Evolutionary conservation across 768 basidiomycete species (phyloP), one percentile per base, ranked within the genome.

Genomic region (Fibroporia radiculosa): DNA sequence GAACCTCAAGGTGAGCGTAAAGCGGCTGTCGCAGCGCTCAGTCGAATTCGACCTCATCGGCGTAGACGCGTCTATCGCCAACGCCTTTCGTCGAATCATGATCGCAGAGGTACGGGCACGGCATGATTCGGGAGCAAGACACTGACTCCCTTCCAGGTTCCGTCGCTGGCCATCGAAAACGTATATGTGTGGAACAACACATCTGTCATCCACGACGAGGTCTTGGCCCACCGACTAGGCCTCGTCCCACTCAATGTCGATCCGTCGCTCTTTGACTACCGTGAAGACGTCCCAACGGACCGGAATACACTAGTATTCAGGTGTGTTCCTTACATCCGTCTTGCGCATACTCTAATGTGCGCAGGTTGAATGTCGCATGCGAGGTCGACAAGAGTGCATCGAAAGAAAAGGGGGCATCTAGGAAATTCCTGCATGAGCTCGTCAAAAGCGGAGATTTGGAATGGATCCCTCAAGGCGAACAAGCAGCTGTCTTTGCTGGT

Each of bases 141-240:
- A n/a, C n/a, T n/a, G n/a, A n/a, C n/a, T n/a, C 42, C 2, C 28
- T 7, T 28, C 20, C 56, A 93, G 92, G 87, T 97, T 0, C 96
- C 95, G 0, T 86, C 90, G 1, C 70, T 98, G 22, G 87, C 85
- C 33, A 83, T 97, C 41, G 96, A 98, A 59, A 72, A 84, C 50
- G 89, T 89, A 4, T 98, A 90, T 62, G 72, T 93, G 1, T 97
- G 84, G 80, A 83, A 95, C 66, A 99, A 99, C 66, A 98, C 91
- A 0, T 82, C 82, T 2, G 86, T 98, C 53, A 79, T 99, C 42
- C 88, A 81, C 32, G 95, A 98, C 62, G 96, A 99, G 63, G 82
- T 99, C 2, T 72, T 99, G 18, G 75, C 92, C 3, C 92, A 95
- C 29, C 78, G 96, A n/a, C 60, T 99, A 3, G 96, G 96, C 3